Conservation (phyloP, 2,329 filamentous ascomycete genomes). For the Penicillium sp. region DNA sequence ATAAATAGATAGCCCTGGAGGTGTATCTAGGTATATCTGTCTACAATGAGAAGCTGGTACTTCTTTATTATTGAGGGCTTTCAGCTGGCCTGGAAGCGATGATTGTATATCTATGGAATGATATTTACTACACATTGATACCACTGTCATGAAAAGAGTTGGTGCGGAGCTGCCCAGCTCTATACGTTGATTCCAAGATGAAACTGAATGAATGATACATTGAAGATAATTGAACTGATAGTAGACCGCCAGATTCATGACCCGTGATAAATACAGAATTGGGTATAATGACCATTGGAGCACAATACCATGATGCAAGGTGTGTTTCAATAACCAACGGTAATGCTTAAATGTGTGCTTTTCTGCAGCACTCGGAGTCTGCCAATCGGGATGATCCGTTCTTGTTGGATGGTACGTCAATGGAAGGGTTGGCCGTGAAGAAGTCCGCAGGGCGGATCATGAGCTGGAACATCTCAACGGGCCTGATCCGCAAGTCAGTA, state of each 20-base stretch:
- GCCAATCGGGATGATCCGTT: conserved; percentile 34
- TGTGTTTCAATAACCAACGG: neutral
- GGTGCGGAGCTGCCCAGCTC: too few relatives aligned
- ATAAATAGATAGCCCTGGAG: too few relatives aligned
- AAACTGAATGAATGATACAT: neutral
- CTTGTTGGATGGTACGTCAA: conserved; percentile 52
- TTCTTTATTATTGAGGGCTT: too few relatives aligned
- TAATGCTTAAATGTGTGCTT: conserved; percentile 28
- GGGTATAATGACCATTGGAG: neutral
- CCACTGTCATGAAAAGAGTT: too few relatives aligned
- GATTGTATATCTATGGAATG: too few relatives aligned
- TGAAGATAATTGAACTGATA: neutral
- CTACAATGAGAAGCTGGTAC: too few relatives aligned
- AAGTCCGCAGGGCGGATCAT: conserved; percentile 54
- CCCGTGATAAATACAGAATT: neutral
- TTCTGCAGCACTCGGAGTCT: conserved; percentile 32
- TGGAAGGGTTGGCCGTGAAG: conserved; percentile 54
- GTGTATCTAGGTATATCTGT: too few relatives aligned
- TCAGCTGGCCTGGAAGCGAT: too few relatives aligned
- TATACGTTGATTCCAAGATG: too few relatives aligned
- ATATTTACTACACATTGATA: too few relatives aligned
- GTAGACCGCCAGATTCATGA: neutral
- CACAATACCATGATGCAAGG: neutral
- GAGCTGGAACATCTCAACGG: conserved; percentile 39
- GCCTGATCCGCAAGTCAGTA: conserved; percentile 24